Conservation (phyloP, 2,329 filamentous ascomycete genomes). For the Aspergillus amoenus region DNA sequence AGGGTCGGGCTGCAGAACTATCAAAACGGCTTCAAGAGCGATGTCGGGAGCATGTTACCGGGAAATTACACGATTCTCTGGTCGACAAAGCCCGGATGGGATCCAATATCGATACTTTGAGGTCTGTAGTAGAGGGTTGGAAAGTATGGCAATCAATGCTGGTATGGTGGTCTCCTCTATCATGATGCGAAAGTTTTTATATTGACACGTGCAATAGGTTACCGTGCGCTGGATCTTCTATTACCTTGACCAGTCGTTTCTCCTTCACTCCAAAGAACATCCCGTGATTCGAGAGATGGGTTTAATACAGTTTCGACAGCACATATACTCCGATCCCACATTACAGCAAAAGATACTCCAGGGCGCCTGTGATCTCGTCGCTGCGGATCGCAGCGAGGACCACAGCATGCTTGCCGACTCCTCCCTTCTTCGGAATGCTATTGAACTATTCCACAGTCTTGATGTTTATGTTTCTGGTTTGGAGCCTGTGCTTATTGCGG, state of each 20-base stretch:
- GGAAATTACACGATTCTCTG: conserved; percentile 58
- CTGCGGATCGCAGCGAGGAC: conserved; percentile 63
- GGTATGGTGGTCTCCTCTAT: conserved; percentile 48
- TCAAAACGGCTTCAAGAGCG: conserved; percentile 64
- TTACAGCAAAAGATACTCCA: conserved; percentile 58
- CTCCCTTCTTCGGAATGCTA: conserved; percentile 67
- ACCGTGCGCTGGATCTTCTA: conserved; percentile 87
- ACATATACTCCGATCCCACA: conserved; percentile 54
- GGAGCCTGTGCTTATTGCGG: conserved; percentile 69
- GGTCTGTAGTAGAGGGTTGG: conserved; percentile 65
- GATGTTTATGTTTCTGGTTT: conserved; percentile 77
- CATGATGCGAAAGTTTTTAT: background rate
- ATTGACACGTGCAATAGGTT: conserved; percentile 48
- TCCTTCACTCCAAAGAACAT: conserved; percentile 69
- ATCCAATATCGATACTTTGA: conserved; percentile 64
- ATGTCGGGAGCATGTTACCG: conserved; percentile 64
- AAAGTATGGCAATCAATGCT: conserved; percentile 74
- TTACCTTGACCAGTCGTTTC: conserved; percentile 86
- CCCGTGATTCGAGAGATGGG: conserved; percentile 79
- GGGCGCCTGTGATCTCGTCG: conserved; percentile 75
- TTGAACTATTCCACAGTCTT: conserved; percentile 83
- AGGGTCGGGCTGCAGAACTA: conserved; percentile 68
- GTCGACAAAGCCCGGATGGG: conserved; percentile 54
- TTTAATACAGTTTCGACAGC: conserved; percentile 69
- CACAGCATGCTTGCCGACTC: conserved; percentile 58